These are phyloP conservation scores for Aeschynomene evenia DNA, from an alignment of 306 rosid genomes.

Conservation along the genomic window DNA sequence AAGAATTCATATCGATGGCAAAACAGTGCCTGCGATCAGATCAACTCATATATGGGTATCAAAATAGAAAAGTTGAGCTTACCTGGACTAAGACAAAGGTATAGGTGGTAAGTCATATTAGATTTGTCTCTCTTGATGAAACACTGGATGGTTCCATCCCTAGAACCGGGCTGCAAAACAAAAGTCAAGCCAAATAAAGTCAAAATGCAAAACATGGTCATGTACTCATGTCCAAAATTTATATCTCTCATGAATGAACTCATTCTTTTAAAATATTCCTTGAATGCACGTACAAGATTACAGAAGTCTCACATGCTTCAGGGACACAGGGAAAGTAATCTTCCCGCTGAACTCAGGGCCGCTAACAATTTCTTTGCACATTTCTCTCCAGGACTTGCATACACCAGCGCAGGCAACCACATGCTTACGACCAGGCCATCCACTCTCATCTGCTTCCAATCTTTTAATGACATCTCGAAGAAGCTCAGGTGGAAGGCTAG, in stretches of 20 bases:
- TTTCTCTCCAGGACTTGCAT: constrained; percentile 91
- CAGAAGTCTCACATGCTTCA: constrained; percentile 71
- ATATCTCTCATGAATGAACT: not conserved
- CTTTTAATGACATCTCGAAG: constrained; percentile 75
- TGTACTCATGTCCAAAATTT: not conserved
- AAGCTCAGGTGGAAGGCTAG: constrained; percentile 85
- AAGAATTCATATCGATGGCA: not conserved
- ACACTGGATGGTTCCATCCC: constrained; percentile 84
- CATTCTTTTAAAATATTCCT: not conserved
- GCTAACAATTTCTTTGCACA: constrained; percentile 81
- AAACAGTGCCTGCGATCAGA: not conserved
- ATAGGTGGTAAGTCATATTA: constrained; percentile 81
- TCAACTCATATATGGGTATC: not conserved
- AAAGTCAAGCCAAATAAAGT: not conserved
- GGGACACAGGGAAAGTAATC: constrained; percentile 81
- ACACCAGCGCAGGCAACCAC: constrained; percentile 86
- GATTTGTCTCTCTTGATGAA: constrained; percentile 93
- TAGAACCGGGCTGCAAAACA: constrained; percentile 72
- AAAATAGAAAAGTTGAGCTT: constrained; percentile 32
- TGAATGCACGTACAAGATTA: not conserved
- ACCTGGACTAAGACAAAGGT: constrained; percentile 91
- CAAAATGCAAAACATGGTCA: not conserved
- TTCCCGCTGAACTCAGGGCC: constrained; percentile 74
- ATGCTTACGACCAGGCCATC: constrained; percentile 82
- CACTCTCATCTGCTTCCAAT: constrained; percentile 79